Conservation (phyloP, 768 basidiomycete genomes). For the Leccinum sublutescens region DNA sequence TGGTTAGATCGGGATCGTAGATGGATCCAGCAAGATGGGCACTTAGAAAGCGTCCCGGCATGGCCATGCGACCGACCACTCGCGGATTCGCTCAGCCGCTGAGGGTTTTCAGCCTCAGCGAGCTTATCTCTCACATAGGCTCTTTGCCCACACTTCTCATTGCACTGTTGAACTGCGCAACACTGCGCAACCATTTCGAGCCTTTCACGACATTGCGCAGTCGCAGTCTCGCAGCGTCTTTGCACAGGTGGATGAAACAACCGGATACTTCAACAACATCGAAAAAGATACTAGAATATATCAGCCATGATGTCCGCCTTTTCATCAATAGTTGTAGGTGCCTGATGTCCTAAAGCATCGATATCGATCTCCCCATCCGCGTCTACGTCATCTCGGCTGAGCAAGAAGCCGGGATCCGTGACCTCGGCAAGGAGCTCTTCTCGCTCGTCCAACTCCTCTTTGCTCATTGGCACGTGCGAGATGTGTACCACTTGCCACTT, state of each 20-base stretch:
- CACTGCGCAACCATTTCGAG: neutral
- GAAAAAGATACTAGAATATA: constrained; percentile 27
- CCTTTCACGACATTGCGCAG: neutral
- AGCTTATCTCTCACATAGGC: too few relatives aligned
- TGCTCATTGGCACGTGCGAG: constrained; percentile 65
- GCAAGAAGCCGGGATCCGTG: constrained; percentile 60
- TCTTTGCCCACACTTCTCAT: neutral
- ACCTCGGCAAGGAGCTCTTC: constrained; percentile 78
- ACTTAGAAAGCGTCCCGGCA: neutral
- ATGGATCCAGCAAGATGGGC: neutral
- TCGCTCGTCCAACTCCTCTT: constrained; percentile 76
- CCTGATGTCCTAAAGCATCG: constrained; percentile 63
- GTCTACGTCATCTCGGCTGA: constrained; percentile 46
- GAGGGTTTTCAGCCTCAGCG: constrained; percentile 2
- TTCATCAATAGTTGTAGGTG: constrained; percentile 48
- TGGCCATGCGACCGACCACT: neutral
- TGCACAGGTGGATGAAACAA: neutral
- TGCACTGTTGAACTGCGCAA: neutral
- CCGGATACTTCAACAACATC: neutral
- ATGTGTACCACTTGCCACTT: constrained; percentile 83
- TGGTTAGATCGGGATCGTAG: neutral
- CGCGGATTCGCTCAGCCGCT: neutral
- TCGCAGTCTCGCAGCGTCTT: neutral
- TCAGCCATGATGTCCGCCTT: constrained; percentile 33
- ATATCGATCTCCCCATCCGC: constrained; percentile 57